Evolutionary conservation across 2,329 filamentous ascomycete species (phyloP).

Genomic region (Leptosphaerulina australis): DNA sequence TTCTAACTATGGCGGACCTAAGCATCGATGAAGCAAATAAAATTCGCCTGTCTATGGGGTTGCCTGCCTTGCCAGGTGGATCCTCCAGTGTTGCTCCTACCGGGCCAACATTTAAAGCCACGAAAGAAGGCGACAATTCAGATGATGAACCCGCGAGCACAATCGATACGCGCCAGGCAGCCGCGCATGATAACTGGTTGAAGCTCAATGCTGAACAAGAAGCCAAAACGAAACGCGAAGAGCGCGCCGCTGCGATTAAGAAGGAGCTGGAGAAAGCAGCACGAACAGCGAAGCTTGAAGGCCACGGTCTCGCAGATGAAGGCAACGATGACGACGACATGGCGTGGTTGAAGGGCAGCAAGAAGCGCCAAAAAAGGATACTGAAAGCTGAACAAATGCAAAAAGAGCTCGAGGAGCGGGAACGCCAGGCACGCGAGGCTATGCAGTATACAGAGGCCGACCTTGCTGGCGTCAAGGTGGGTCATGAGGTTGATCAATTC

Average conservation of each 20-base stretch:
- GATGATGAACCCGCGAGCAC: slow-evolving; percentile 80
- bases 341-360: slow-evolving; percentile 85
- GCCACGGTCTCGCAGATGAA: slow-evolving; percentile 82
- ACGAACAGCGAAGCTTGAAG: slow-evolving; percentile 75
- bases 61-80: slow-evolving; percentile 87
- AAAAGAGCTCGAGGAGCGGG: slow-evolving; percentile 76
- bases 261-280: slow-evolving; percentile 85
- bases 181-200: slow-evolving; percentile 76
- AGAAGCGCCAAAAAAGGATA: slow-evolving; percentile 93
- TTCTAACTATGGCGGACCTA: slow-evolving; percentile 41
- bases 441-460: slow-evolving; percentile 82
- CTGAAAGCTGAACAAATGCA: slow-evolving; percentile 72
- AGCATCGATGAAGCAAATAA: slow-evolving; percentile 90
- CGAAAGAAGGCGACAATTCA: slow-evolving; percentile 55
- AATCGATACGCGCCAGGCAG: slow-evolving; percentile 77
- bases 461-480: slow-evolving; percentile 88
- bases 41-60: slow-evolving; percentile 83
- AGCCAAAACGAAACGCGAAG: slow-evolving; percentile 78
- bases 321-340: slow-evolving; percentile 74
- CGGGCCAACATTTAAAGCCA: slow-evolving; percentile 63
- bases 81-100: slow-evolving; percentile 60
- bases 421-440: slow-evolving; percentile 65
- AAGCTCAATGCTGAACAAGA: slow-evolving; percentile 70
- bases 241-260: slow-evolving; percentile 80
- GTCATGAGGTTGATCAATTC: slow-evolving; percentile 82